Conservation (phyloP, 352 stramenopile species). For the Phytophthora pistaciae region DNA sequence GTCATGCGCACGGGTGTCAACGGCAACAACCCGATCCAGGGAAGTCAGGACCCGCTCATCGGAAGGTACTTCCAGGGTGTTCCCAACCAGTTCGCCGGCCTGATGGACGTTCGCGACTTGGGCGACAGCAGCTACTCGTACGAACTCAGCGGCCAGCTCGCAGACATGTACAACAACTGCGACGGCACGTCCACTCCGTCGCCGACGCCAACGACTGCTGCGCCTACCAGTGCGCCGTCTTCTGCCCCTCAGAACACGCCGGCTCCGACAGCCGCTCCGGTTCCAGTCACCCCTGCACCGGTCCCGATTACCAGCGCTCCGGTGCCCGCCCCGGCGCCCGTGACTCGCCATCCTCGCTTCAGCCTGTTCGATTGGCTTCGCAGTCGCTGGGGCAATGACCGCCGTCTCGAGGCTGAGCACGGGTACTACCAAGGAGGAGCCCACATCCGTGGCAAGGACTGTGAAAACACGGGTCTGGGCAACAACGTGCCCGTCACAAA, state of each 20-base stretch:
- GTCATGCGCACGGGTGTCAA: conserved; percentile 53
- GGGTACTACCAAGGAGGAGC: conserved; percentile 2
- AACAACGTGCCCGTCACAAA: not conserved
- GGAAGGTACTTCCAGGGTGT: conserved; percentile 49
- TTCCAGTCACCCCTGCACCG: conserved; percentile 7
- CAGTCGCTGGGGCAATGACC: conserved; percentile 22
- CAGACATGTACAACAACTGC: conserved; percentile 53
- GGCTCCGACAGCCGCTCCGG: not conserved
- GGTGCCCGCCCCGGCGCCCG: conserved; percentile 5
- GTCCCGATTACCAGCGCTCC: conserved; percentile 1
- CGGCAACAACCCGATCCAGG: conserved; percentile 45
- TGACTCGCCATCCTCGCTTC: not conserved
- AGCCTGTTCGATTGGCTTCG: conserved; percentile 18
- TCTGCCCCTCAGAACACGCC: not conserved
- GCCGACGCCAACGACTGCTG: not conserved
- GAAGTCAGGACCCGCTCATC: conserved; percentile 38
- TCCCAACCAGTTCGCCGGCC: conserved; percentile 48
- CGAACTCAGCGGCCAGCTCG: conserved; percentile 52
- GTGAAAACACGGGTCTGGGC: too few species aligned
- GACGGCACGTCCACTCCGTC: conserved; percentile 27
- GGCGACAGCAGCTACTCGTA: conserved; percentile 67
- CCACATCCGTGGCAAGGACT: too few species aligned
- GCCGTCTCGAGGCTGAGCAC: conserved; percentile 26
- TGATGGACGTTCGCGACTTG: conserved; percentile 61
- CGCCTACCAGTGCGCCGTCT: not conserved